Percentiles rank a stretch among this genome's conserved stretches.
These are phyloP conservation scores for Populus hybrid DNA, from an alignment of 441 rosid species.

Conservation along the genomic window DNA sequence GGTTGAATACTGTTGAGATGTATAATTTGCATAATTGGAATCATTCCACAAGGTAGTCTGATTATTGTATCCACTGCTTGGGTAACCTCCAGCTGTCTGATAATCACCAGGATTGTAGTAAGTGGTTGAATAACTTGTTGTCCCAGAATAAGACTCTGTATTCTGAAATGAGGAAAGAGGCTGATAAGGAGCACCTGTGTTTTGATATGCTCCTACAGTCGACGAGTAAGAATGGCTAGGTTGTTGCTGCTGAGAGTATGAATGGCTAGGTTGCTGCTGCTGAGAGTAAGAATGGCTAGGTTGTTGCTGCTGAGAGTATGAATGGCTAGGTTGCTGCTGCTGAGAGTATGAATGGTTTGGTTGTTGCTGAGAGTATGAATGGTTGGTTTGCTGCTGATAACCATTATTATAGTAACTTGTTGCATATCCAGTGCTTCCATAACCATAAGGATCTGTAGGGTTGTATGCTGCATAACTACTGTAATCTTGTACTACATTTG, in stretches of 20 bases:
- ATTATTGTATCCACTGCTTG: constrained; percentile 66
- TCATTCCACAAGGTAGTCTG: constrained; percentile 64
- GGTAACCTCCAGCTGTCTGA: constrained; percentile 97
- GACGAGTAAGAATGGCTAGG: constrained; percentile 73
- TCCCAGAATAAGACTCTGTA: constrained; percentile 98
- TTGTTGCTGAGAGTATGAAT: constrained; percentile 69
- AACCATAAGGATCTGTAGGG: constrained; percentile 63
- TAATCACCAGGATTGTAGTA: constrained; percentile 99
- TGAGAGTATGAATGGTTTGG: constrained; percentile 69
- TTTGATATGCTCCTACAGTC: constrained; percentile 93
- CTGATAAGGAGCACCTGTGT: constrained; percentile 96
- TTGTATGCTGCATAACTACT: constrained; percentile 57
- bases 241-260: constrained; percentile 48
- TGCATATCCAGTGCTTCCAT: constrained; percentile 71
- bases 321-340: constrained; percentile 25
- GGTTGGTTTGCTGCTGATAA: constrained; percentile 58
- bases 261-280: constrained; percentile 41
- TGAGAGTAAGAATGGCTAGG: constrained; percentile 61
- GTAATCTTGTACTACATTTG: constrained; percentile 58
- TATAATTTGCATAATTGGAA: constrained; percentile 62
- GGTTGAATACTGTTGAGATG: constrained; percentile 65
- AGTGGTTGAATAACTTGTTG: constrained; percentile 95
- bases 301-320: constrained; percentile 59
- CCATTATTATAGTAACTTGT: constrained; percentile 73
- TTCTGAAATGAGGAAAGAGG: constrained; percentile 89